These are phyloP conservation scores for Eucalyptus regnans DNA, from an alignment of 345 rosid genomes.

Conservation along the genomic window DNA sequence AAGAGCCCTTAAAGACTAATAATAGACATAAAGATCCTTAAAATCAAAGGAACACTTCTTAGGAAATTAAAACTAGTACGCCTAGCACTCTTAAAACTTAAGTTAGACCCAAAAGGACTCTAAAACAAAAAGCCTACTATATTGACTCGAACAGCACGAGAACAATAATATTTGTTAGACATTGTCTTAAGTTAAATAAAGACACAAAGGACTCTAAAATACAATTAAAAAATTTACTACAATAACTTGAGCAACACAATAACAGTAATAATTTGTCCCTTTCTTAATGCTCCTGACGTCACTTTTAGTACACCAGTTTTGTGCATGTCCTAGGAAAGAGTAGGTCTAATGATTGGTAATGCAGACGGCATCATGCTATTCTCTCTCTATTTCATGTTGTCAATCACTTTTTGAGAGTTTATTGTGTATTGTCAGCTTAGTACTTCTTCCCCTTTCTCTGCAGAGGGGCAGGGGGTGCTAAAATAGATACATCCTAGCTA, in stretches of 20 bases:
- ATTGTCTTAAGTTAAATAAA: not conserved
- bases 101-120: not conserved
- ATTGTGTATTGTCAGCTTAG: not conserved
- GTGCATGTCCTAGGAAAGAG: not conserved
- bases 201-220: not conserved
- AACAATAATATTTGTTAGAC: not conserved
- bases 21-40: not conserved
- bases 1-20: not conserved
- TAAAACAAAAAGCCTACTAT: not conserved
- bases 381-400: not conserved
- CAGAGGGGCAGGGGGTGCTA: not conserved
- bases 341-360: not conserved
- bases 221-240: not conserved
- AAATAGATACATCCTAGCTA: not conserved
- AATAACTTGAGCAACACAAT: not conserved
- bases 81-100: not conserved
- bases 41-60: not conserved
- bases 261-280: not conserved
- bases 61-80: not conserved
- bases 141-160: not conserved
- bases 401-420: not conserved
- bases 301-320: not conserved
- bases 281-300: not conserved
- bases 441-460: not conserved
- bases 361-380: not conserved